phyloP scores from a whole-genome alignment of 2,329 filamentous ascomycete species.

The Monosporascus ibericus region DNA sequence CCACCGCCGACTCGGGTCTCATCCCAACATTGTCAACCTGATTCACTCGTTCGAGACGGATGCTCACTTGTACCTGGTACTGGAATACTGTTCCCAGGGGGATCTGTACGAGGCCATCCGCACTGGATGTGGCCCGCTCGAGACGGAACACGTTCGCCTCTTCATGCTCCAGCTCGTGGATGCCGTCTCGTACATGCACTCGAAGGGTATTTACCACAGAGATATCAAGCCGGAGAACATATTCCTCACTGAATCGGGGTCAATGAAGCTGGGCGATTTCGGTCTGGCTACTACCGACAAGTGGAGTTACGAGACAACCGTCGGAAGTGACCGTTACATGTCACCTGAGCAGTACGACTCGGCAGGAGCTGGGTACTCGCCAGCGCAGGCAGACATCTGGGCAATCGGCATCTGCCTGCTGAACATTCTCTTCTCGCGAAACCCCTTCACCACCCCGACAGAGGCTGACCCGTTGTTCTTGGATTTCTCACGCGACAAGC shows the following conservation, averaged over 20 bases:
- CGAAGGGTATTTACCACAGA: slow-evolving; percentile 86
- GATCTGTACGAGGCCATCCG: slow-evolving; percentile 98
- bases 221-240: slow-evolving; percentile 99
- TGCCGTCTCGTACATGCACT: slow-evolving; percentile 85
- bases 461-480: slow-evolving; percentile 88
- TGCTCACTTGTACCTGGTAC: slow-evolving; percentile 81
- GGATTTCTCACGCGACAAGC: slow-evolving; percentile 88
- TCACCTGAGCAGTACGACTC: slow-evolving; percentile 97
- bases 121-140: slow-evolving; percentile 75
- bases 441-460: slow-evolving; percentile 88
- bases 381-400: slow-evolving; percentile 92
- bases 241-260: slow-evolving; percentile 78
- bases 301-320: slow-evolving; percentile 88
- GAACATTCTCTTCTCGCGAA: slow-evolving; percentile 94
- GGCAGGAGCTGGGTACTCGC: slow-evolving; percentile 79
- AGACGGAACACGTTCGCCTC: slow-evolving; percentile 92
- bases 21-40: slow-evolving; percentile 91
- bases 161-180: slow-evolving; percentile 95
- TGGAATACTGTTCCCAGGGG: slow-evolving; percentile 92
- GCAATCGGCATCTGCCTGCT: slow-evolving; percentile 93
- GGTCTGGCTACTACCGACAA: slow-evolving; percentile 83
- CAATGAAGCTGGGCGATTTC: slow-evolving; percentile 96
- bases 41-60: slow-evolving; percentile 88
- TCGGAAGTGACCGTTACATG: slow-evolving; percentile 98
- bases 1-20: slow-evolving; percentile 70